Evolutionary conservation across 208 protist species (phyloP).

Genomic region (Wallacemonas sp.): DNA sequence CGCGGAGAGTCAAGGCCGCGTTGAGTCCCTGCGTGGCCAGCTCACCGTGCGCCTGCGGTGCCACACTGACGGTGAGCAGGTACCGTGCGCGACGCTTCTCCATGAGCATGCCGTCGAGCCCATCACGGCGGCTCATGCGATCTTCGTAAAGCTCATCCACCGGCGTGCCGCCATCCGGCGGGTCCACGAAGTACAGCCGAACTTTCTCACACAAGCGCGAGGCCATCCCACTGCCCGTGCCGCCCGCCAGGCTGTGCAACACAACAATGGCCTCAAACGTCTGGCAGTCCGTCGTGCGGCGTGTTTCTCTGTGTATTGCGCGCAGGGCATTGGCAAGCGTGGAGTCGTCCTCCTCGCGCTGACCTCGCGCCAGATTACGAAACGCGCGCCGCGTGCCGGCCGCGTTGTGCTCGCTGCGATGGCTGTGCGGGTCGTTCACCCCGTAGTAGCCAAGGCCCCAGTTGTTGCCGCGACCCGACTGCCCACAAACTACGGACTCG

Average conservation of each 20-base stretch:
- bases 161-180: conserved; percentile 19
- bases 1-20: conserved; percentile 63
- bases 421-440: conserved; percentile 34
- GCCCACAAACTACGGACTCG: conserved; percentile 73
- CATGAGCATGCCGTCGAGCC: conserved; percentile 70
- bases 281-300: conserved; percentile 43
- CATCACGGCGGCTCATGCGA: conserved; percentile 51
- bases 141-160: conserved; percentile 53
- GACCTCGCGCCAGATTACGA: conserved; percentile 46
- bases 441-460: conserved; percentile 88
- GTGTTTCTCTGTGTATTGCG: conserved; percentile 73
- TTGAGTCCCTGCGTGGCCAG: conserved; percentile 80
- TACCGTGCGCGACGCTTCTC: conserved; percentile 68
- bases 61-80: conserved; percentile 67
- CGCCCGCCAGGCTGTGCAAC: conserved; percentile 83
- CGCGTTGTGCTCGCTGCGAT: conserved; percentile 37
- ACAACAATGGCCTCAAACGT: conserved; percentile 79
- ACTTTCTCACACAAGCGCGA: conserved; percentile 75
- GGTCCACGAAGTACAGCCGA: conserved; percentile 81
- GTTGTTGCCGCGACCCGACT: conserved; percentile 86
- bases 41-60: conserved; percentile 68
- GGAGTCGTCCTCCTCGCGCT: conserved; percentile 60
- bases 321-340: conserved; percentile 56
- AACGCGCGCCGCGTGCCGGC: conserved; percentile 39
- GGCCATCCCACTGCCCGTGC: conserved; percentile 83